Conservation (phyloP, 2,329 filamentous ascomycete species). For the Phyllosticta citrichinensis region DNA sequence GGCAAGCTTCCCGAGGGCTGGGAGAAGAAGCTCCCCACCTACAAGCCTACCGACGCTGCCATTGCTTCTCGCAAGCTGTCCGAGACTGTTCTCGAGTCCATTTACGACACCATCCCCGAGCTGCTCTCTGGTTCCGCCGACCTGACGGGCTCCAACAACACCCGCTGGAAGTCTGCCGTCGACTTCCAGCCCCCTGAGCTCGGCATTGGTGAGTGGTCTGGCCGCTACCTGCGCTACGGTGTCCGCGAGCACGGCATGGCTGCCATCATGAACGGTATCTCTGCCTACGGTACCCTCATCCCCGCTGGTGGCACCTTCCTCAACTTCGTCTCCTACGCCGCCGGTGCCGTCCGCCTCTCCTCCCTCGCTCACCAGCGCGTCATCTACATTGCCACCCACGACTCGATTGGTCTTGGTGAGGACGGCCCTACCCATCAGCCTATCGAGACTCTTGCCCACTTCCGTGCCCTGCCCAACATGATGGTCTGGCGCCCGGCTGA, state of each 20-base stretch:
- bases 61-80: slow-evolving; percentile 93
- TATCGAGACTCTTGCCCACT: slow-evolving; percentile 51
- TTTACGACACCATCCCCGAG: slow-evolving; percentile 75
- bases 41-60: slow-evolving; percentile 75
- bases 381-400: slow-evolving; percentile 53
- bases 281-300: slow-evolving; percentile 70
- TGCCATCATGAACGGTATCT: slow-evolving; percentile 87
- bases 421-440: slow-evolving; percentile 56
- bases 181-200: slow-evolving; percentile 91
- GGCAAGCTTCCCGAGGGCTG: slow-evolving; percentile 88
- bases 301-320: slow-evolving; percentile 52
- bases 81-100: slow-evolving; percentile 82
- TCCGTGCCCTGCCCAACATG: slow-evolving; percentile 96
- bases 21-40: slow-evolving; percentile 87
- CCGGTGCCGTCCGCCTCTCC: slow-evolving; percentile 51
- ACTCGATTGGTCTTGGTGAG: slow-evolving; percentile 50
- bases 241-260: slow-evolving; percentile 90
- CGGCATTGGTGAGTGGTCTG: slow-evolving; percentile 78
- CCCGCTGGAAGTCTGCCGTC: slow-evolving; percentile 89
- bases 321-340: slow-evolving; percentile 53
- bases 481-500: slow-evolving; percentile 99
- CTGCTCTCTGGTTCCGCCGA: slow-evolving; percentile 94
- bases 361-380: slow-evolving; percentile 45
- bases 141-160: slow-evolving; percentile 97
- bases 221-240: slow-evolving; percentile 88